Evolutionary conservation across 805 yeast species (phyloP).

Genomic region (Wickerhamomyces alni): DNA sequence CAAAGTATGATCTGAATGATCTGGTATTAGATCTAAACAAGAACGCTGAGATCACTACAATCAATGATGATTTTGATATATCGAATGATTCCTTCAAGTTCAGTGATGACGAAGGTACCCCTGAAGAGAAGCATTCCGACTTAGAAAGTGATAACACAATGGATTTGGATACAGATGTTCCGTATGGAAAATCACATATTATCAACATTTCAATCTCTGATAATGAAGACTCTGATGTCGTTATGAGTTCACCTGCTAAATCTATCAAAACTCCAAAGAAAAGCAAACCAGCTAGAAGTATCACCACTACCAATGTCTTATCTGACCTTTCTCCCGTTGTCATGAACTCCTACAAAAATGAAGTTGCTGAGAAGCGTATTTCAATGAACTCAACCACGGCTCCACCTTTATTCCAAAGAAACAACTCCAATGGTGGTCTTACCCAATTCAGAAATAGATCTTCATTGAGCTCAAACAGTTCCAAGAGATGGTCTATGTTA

Average conservation of each 20-base stretch:
- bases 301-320: neutral
- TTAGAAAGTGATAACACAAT: constrained; percentile 6
- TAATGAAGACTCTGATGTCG: constrained; percentile 17
- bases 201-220: constrained; percentile 21
- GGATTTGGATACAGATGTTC: constrained; percentile 13
- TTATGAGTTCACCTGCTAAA: constrained; percentile 14
- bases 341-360: constrained; percentile 7
- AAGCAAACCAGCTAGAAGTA: neutral
- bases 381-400: constrained; percentile 8
- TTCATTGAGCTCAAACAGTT: constrained; percentile 15
- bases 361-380: constrained; percentile 19
- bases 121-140: neutral
- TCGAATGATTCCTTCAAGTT: constrained; percentile 20
- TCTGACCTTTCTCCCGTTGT: constrained; percentile 17
- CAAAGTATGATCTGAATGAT: constrained; percentile 19
- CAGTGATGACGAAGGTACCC: constrained; percentile 17
- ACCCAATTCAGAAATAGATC: constrained; percentile 19
- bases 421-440: constrained; percentile 15
- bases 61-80: constrained; percentile 15
- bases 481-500: constrained; percentile 25
- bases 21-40: constrained; percentile 14
- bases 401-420: constrained; percentile 16
- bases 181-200: constrained; percentile 15
- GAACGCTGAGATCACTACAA: constrained; percentile 1
- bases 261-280: constrained; percentile 5